Conservation (phyloP, 2,329 filamentous ascomycete genomes). For the Fusarium sublunatum region DNA sequence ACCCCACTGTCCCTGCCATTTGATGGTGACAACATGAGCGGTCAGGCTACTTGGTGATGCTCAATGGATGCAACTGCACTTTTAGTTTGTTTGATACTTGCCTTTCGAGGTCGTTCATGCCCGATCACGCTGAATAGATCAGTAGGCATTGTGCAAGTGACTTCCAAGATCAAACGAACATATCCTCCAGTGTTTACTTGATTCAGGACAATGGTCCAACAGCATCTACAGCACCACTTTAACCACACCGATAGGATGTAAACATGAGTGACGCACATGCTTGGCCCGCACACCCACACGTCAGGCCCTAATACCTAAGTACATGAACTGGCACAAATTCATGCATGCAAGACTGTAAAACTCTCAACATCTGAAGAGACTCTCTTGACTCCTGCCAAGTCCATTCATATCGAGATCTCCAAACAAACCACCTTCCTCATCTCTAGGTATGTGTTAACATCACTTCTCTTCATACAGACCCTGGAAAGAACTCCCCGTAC, state of each 20-base stretch:
- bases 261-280: slow-evolving; percentile 39
- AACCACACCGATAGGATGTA: slow-evolving; percentile 35
- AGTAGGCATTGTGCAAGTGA: neutral
- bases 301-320: slow-evolving; percentile 45
- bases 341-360: slow-evolving; percentile 17
- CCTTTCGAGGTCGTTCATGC: neutral
- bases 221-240: slow-evolving; percentile 31
- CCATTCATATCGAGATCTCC: slow-evolving; percentile 6
- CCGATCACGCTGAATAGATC: neutral
- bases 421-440: slow-evolving; percentile 22
- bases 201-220: slow-evolving; percentile 7
- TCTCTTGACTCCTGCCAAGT: slow-evolving; percentile 14
- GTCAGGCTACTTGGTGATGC: slow-evolving; percentile 17
- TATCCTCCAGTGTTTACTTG: slow-evolving; percentile 6
- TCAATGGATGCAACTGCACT: slow-evolving; percentile 4
- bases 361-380: neutral
- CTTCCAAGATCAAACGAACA: slow-evolving; percentile 3
- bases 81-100: neutral
- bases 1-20: slow-evolving; percentile 31
- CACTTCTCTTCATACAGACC: slow-evolving; percentile 10
- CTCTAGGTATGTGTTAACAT: slow-evolving; percentile 24
- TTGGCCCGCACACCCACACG: slow-evolving; percentile 45
- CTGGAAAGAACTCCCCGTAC: slow-evolving; percentile 23
- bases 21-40: slow-evolving; percentile 23
- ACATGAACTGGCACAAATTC: slow-evolving; percentile 46